Evolutionary conservation across 2,329 filamentous ascomycete genomes (phyloP).

Genomic region (Monosporascus sp.): DNA sequence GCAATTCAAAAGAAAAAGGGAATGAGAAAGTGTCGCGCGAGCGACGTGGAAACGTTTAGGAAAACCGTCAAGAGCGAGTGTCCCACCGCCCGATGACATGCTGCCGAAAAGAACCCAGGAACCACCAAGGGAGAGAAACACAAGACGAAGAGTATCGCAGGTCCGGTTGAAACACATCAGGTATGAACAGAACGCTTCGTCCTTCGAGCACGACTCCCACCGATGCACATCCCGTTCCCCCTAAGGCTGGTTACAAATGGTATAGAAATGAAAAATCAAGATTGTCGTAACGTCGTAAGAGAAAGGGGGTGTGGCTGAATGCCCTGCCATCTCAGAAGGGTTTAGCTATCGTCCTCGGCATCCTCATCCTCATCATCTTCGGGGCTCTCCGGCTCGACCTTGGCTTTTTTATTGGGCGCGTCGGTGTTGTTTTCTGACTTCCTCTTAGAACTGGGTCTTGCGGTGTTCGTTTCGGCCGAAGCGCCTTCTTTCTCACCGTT

Average conservation of each 20-base stretch:
- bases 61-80: conserved; percentile 27
- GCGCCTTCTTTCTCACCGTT: conserved; percentile 32
- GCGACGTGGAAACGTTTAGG: conserved; percentile 28
- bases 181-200: conserved; percentile 21
- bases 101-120: conserved; percentile 15
- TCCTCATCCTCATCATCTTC: conserved; percentile 42
- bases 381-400: conserved; percentile 34
- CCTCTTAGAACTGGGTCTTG: conserved; percentile 48
- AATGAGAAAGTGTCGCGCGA: conserved; percentile 25
- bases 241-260: conserved; percentile 20
- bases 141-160: conserved; percentile 10
- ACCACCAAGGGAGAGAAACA: conserved; percentile 10
- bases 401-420: conserved; percentile 48
- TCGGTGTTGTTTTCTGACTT: conserved; percentile 49
- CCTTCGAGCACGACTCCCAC: conserved; percentile 21
- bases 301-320: conserved; percentile 13
- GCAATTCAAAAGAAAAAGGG: conserved; percentile 13
- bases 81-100: conserved; percentile 25
- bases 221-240: conserved; percentile 19
- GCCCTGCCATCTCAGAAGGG: conserved; percentile 8
- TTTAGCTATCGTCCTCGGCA: conserved; percentile 36
- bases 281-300: conserved; percentile 30
- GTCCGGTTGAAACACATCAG: conserved; percentile 7
- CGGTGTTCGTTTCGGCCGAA: conserved; percentile 20
- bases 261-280: conserved; percentile 25